These are phyloP conservation scores for Clarireedia sp. DNA, from an alignment of 2,329 filamentous ascomycete species.

Conservation along the genomic window DNA sequence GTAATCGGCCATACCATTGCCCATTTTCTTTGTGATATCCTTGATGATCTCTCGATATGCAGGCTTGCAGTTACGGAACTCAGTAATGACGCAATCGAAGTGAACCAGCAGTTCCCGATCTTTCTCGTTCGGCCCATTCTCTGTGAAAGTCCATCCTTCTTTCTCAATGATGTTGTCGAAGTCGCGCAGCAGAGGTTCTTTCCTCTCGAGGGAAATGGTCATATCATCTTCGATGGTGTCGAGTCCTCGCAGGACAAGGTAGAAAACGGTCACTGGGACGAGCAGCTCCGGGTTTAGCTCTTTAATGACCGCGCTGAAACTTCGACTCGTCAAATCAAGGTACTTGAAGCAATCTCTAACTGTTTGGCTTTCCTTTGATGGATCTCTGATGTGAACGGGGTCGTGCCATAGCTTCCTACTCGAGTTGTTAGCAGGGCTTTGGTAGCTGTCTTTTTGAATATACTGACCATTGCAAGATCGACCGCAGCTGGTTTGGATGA, in stretches of 20 bases:
- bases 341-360: slow-evolving; percentile 79
- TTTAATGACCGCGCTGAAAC: slow-evolving; percentile 87
- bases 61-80: slow-evolving; percentile 83
- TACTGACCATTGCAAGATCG: slow-evolving; percentile 71
- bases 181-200: slow-evolving; percentile 76
- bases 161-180: slow-evolving; percentile 73
- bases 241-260: slow-evolving; percentile 81
- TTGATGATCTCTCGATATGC: slow-evolving; percentile 80
- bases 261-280: slow-evolving; percentile 84
- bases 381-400: slow-evolving; percentile 77
- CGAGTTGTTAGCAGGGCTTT: slow-evolving; percentile 10
- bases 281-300: slow-evolving; percentile 93
- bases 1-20: slow-evolving; percentile 98
- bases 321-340: slow-evolving; percentile 82
- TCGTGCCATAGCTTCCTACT: slow-evolving; percentile 93
- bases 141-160: slow-evolving; percentile 85
- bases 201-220: slow-evolving; percentile 72
- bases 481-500: slow-evolving; percentile 70
- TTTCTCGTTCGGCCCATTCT: slow-evolving; percentile 85
- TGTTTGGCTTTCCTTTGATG: slow-evolving; percentile 63
- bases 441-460: background rate
- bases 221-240: slow-evolving; percentile 99
- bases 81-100: slow-evolving; percentile 77
- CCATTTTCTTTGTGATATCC: slow-evolving; percentile 92
- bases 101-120: slow-evolving; percentile 86